These are phyloP conservation scores for Stemphylium beticola DNA, from an alignment of 2,329 filamentous ascomycete species.

Conservation along the genomic window DNA sequence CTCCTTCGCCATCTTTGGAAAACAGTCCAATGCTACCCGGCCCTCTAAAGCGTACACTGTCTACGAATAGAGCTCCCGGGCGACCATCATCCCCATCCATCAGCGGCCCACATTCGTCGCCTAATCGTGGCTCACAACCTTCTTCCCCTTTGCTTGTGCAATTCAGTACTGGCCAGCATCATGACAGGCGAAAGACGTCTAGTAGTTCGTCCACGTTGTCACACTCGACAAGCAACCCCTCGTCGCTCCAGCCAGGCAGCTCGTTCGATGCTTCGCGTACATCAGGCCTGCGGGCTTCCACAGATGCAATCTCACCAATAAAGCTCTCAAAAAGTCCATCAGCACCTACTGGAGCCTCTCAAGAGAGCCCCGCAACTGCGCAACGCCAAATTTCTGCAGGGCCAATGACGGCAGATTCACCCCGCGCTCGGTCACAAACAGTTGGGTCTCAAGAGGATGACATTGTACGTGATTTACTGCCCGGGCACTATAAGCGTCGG, in stretches of 20 bases:
- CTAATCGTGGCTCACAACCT: conserved; percentile 81
- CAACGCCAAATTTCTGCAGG: conserved; percentile 42
- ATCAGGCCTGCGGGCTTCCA: conserved; percentile 57
- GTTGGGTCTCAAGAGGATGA: conserved; percentile 94
- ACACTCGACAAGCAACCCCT: conserved; percentile 69
- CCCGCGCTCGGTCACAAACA: conserved; percentile 81
- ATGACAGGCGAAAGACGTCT: conserved; percentile 89
- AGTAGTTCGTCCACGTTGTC: conserved; percentile 85
- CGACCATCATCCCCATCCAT: conserved; percentile 87
- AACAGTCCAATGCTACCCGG: conserved; percentile 83
- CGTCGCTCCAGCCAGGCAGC: conserved; percentile 71
- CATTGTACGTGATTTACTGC: conserved; percentile 68
- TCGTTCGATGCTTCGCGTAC: conserved; percentile 74
- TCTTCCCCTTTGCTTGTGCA: conserved; percentile 95
- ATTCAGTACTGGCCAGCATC: conserved; percentile 83
- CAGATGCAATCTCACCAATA: conserved; percentile 62
- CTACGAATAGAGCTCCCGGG: conserved; percentile 73
- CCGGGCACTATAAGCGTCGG: conserved; percentile 80
- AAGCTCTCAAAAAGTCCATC: conserved; percentile 53
- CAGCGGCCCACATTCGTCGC: conserved; percentile 82
- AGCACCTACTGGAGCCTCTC: conserved; percentile 53
- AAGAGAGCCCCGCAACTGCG: conserved; percentile 47
- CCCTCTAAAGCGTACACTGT: conserved; percentile 80
- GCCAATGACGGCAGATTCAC: conserved; percentile 55
- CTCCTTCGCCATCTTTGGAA: conserved; percentile 73